Evolutionary conservation across 129 eudicot genomes (phyloP), one percentile per base, ranked within the genome.

Genomic region (Flaveria sonorensis): DNA sequence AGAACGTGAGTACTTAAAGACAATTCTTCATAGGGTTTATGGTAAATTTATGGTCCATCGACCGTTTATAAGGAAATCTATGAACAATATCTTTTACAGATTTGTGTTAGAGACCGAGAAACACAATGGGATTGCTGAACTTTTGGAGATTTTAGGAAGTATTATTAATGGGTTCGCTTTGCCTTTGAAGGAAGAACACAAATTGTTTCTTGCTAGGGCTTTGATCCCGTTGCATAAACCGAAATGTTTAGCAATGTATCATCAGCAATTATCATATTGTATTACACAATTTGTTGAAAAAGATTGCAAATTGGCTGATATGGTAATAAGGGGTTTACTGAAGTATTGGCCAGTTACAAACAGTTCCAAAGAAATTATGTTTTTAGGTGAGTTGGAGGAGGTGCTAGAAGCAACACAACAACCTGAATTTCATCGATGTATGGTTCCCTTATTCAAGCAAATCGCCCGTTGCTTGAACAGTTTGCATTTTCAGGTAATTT

Each of bases 31-130:
- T 74, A 85, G 97, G 14, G 88, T 89, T 32, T 92, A 92, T 46
- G 97, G 97, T 39, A 92, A 92, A 73, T 92, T 92, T 56, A 92
- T 92, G 97, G 97, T 89, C 10, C 97, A 89, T 70, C 88, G 96
- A 0, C 97, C 97, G 1, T 89, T 84, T 70, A 87, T 92, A 36
- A 73, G 96, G 82, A 92, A 89, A 86, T 77, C 91, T 7, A 92
- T 92, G 74, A 89, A 89, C 84, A 84, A 92, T 79, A 87, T 89
- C 73, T 89, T 89, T 66, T 87, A 82, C 64, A 76, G 84, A 42
- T 87, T 89, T 83, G 83, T 89, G 47, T 82, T 92, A 61, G 97
- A 92, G 71, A 87, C 92, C 1, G 96, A 92, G 76, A 92, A 92
- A 79, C 91, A 86, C 72, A 88, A 91, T 43, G 97, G 97, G 16